A percentile compares a stretch with the other conserved stretches of the same genome.
These are phyloP conservation scores for Sextonia rubra DNA, from an alignment of 164 flowering plant genomes.

Conservation along the genomic window DNA sequence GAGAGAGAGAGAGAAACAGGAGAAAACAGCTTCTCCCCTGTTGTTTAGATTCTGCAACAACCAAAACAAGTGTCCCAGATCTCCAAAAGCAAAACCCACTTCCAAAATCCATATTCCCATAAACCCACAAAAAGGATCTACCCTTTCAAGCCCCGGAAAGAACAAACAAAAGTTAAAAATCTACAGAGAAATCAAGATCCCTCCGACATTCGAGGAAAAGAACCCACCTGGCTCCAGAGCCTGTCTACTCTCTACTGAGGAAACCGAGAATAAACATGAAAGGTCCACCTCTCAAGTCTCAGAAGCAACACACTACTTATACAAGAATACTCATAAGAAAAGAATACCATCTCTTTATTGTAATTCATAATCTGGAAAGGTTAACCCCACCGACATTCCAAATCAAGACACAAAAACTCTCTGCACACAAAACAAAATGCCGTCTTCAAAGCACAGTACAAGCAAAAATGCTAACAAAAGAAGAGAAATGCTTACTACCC, in stretches of 20 bases:
- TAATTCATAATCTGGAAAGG: too few species aligned
- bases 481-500: neutral
- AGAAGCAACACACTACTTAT: neutral
- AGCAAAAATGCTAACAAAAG: too few species aligned
- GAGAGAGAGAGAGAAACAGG: neutral
- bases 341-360: too few species aligned
- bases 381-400: too few species aligned
- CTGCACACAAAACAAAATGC: too few species aligned
- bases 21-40: neutral
- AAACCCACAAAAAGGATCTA: neutral
- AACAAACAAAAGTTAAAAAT: neutral
- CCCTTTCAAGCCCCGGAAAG: neutral
- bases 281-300: neutral
- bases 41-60: neutral
- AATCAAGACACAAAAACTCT: too few species aligned
- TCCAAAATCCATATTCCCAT: neutral
- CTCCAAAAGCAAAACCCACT: constrained; percentile 3
- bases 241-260: too few species aligned
- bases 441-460: too few species aligned
- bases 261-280: neutral
- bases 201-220: neutral
- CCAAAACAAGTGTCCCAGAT: neutral
- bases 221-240: neutral
- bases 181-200: neutral
- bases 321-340: neutral